phyloP scores from a whole-genome alignment of 139 green algal species.

The Marvania coccoides region DNA sequence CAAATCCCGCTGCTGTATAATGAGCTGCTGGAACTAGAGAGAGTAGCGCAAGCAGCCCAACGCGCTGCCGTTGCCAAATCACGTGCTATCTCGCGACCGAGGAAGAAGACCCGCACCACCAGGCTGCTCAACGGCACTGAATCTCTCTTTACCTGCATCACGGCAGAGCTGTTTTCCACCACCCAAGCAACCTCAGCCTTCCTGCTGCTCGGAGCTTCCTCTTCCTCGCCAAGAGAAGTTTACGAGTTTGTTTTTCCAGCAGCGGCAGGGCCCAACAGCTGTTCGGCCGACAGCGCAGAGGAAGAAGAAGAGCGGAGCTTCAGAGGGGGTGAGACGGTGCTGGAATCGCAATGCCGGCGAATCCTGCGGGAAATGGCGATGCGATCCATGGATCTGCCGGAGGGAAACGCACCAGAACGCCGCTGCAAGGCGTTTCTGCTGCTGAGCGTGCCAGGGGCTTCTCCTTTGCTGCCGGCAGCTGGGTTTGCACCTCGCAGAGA shows the following conservation, averaged over 20 bases:
- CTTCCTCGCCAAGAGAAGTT: background rate
- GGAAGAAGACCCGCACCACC: background rate
- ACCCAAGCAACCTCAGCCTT: background rate
- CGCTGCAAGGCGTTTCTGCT: conserved; percentile 1
- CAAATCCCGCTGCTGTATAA: conserved; percentile 19
- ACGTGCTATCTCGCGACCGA: background rate
- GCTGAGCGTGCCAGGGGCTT: background rate
- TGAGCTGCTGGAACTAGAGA: background rate
- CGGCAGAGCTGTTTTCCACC: background rate
- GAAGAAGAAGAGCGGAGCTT: background rate
- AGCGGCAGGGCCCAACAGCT: background rate
- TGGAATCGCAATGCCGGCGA: background rate
- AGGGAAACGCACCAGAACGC: background rate
- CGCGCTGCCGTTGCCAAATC: background rate
- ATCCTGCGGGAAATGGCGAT: background rate
- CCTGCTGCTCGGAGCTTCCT: conserved; percentile 7
- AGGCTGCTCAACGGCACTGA: background rate
- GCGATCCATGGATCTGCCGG: background rate
- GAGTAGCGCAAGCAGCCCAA: background rate
- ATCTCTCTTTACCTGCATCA: background rate
- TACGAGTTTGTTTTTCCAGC: conserved; percentile 9
- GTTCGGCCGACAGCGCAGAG: background rate
- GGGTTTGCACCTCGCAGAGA: background rate
- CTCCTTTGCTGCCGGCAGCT: background rate
- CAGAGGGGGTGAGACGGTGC: background rate